Percentiles rank a stretch among this genome's conserved stretches.
Evolutionary conservation across 257 asterid species (phyloP).

Genomic region (Oldenlandia corymbosa): DNA sequence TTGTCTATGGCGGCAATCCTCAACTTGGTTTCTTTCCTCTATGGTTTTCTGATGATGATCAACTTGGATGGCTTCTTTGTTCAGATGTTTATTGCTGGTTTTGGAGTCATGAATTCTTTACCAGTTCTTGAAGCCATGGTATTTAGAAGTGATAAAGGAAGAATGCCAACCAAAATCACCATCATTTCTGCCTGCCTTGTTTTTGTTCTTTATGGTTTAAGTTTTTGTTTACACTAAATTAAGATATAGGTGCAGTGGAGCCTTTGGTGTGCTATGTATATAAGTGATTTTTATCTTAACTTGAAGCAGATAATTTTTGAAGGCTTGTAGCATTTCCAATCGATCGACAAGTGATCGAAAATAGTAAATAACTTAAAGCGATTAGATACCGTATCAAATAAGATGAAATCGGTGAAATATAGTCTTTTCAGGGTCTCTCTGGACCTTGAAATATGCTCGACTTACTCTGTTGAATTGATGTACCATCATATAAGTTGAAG

Average conservation of each 20-base stretch:
- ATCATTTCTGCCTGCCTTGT: constrained; percentile 35
- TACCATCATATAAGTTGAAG: no score
- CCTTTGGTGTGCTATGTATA: no score
- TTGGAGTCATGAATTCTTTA: constrained; percentile 45
- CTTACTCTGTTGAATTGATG: no score
- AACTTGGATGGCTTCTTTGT: constrained; percentile 22
- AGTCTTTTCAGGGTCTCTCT: no score
- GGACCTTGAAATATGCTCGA: no score
- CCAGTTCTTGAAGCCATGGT: constrained; percentile 72
- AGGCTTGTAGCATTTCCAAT: no score
- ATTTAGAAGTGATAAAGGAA: constrained; percentile 52
- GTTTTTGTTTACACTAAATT: constrained; percentile 9
- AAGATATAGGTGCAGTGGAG: neutral
- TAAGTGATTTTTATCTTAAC: no score
- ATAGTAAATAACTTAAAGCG: no score
- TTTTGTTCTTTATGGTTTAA: constrained; percentile 18
- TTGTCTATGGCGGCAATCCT: constrained; percentile 42
- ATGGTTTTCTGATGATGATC: neutral
- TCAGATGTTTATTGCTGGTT: constrained; percentile 42
- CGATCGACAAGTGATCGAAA: no score
- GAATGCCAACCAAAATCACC: constrained; percentile 47
- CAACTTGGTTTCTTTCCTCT: constrained; percentile 24
- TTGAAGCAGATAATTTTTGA: no score
- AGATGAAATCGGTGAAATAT: no score
- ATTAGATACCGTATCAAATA: no score